Evolutionary conservation across 2,329 filamentous ascomycete genomes (phyloP).

Genomic region (Penicillium sp.): DNA sequence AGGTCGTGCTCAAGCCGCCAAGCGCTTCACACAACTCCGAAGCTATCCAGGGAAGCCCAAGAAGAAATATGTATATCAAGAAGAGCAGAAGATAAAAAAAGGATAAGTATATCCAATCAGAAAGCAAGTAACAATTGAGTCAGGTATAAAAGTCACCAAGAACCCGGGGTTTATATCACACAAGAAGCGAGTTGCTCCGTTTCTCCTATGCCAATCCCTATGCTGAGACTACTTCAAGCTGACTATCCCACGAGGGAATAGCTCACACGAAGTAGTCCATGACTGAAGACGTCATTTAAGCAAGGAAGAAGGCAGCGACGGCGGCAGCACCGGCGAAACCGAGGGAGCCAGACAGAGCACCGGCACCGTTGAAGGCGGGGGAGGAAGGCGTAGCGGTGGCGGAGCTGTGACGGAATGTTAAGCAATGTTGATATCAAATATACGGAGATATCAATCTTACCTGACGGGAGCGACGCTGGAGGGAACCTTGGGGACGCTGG

Average conservation of each 20-base stretch:
- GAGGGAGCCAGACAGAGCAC: slow-evolving; percentile 32
- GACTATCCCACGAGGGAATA: slow-evolving; percentile 4
- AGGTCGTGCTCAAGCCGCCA: slow-evolving; percentile 32
- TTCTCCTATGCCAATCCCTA: slow-evolving; percentile 8
- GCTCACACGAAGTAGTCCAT: slow-evolving; percentile 14
- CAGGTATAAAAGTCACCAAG: slow-evolving; percentile 23
- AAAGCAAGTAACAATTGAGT: slow-evolving; percentile 30
- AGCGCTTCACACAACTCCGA: slow-evolving; percentile 32
- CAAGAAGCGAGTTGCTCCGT: slow-evolving; percentile 18
- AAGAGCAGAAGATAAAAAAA: slow-evolving; percentile 12
- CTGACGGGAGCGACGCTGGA: slow-evolving; percentile 14
- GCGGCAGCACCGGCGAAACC: slow-evolving; percentile 34
- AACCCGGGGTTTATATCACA: slow-evolving; percentile 27
- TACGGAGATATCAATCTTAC: slow-evolving; percentile 14
- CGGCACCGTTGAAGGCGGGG: slow-evolving; percentile 32
- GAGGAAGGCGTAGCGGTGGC: slow-evolving; percentile 14
- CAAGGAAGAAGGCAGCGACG: slow-evolving; percentile 35
- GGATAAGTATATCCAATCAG: slow-evolving; percentile 29
- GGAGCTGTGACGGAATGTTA: neutral
- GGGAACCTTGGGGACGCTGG: slow-evolving; percentile 21
- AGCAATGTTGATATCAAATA: neutral
- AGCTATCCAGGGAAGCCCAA: slow-evolving; percentile 32
- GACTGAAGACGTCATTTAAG: slow-evolving; percentile 31
- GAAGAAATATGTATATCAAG: slow-evolving; percentile 30
- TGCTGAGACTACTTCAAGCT: slow-evolving; percentile 3